Percentiles rank a stretch among this genome's conserved stretches.
phyloP scores from a whole-genome alignment of 805 yeast genomes.

The Peterozyma toletana region DNA sequence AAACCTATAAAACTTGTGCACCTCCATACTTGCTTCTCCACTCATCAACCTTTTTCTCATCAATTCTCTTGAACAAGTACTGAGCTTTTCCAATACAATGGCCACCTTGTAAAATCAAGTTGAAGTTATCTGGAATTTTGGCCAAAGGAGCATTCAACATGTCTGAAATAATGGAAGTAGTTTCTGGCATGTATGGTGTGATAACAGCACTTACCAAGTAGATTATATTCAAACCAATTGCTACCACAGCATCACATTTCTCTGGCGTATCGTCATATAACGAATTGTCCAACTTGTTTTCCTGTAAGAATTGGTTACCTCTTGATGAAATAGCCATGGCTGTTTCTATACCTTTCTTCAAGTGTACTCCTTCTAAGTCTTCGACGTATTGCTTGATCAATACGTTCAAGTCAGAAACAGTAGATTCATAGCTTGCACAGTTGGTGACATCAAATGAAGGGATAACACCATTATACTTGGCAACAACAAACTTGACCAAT shows the following conservation, averaged over 20 bases:
- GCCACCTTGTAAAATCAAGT: constrained; percentile 62
- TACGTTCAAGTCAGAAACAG: constrained; percentile 50
- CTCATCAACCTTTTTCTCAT: constrained; percentile 76
- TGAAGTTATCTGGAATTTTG: constrained; percentile 70
- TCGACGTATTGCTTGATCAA: constrained; percentile 56
- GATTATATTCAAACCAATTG: constrained; percentile 81
- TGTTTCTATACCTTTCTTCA: constrained; percentile 83
- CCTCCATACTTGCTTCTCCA: constrained; percentile 91
- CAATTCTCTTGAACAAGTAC: constrained; percentile 88
- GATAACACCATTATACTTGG: constrained; percentile 87
- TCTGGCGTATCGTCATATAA: constrained; percentile 70
- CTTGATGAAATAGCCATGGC: constrained; percentile 90
- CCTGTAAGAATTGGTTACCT: constrained; percentile 95
- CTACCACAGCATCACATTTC: constrained; percentile 86
- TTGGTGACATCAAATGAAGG: constrained; percentile 53
- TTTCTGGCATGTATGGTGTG: constrained; percentile 87
- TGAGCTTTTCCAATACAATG: constrained; percentile 89
- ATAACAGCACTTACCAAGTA: constrained; percentile 79
- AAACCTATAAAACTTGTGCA: constrained; percentile 29
- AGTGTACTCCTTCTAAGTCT: constrained; percentile 70
- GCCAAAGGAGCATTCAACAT: constrained; percentile 81
- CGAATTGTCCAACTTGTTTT: constrained; percentile 87
- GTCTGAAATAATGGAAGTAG: constrained; percentile 58
- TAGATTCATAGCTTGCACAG: constrained; percentile 38
- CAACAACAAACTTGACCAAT: constrained; percentile 78